A percentile compares a stretch with the other conserved stretches of the same genome.
Evolutionary conservation across 1,139 yeast species (phyloP).

Genomic region (Yamadazyma spencermartinsiae): DNA sequence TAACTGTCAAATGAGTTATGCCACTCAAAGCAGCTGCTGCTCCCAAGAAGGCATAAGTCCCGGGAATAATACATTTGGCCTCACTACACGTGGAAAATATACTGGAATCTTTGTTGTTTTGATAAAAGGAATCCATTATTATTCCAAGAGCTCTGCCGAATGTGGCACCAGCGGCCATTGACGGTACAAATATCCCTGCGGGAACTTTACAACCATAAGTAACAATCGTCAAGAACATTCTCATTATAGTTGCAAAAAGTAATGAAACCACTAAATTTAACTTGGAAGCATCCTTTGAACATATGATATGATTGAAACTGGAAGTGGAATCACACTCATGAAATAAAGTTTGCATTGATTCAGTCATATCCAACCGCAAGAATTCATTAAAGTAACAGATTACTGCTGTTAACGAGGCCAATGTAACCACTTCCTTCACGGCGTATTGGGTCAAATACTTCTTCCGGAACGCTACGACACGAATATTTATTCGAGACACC

Average conservation of each 20-base stretch:
- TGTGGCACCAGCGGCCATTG: conserved; percentile 95
- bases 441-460: conserved; percentile 59
- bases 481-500: conserved; percentile 75
- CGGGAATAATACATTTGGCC: conserved; percentile 75
- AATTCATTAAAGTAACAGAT: conserved; percentile 84
- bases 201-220: conserved; percentile 94
- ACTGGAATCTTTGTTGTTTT: conserved; percentile 36
- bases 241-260: conserved; percentile 66
- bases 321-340: conserved; percentile 68
- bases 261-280: conserved; percentile 48
- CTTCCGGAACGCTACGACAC: conserved; percentile 78
- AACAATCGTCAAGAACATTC: conserved; percentile 71
- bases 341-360: conserved; percentile 85
- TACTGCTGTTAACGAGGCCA: conserved; percentile 71
- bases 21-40: conserved; percentile 97
- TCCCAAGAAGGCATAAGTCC: conserved; percentile 94
- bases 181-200: conserved; percentile 94
- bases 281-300: conserved; percentile 45
- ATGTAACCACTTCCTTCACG: conserved; percentile 65
- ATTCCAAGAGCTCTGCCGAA: conserved; percentile 87
- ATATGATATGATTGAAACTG: conserved; percentile 39
- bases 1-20: conserved; percentile 85
- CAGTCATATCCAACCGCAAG: conserved; percentile 88
- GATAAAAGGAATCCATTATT: conserved; percentile 58
- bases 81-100: conserved; percentile 51